A percentile compares a stretch with the other conserved stretches of the same genome.
phyloP scores from a whole-genome alignment of 164 flowering plant genomes.

The Santalum album region DNA sequence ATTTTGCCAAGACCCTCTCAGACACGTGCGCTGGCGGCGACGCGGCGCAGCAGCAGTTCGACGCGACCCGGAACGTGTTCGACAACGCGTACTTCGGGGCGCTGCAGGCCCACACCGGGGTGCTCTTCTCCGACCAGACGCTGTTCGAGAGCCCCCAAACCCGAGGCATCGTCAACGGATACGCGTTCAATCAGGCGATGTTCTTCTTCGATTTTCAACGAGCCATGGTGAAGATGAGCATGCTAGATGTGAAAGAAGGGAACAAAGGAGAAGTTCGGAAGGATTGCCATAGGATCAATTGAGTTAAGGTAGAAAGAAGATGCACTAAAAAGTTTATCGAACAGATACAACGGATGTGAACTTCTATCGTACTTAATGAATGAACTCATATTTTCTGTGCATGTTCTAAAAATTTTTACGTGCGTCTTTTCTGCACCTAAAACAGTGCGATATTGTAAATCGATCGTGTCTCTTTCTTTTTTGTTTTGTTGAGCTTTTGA shows the following conservation, averaged over 20 bases:
- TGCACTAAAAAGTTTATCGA: too few relatives aligned
- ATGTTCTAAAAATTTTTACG: too few relatives aligned
- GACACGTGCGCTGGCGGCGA: constrained; percentile 64
- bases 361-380: too few relatives aligned
- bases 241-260: constrained; percentile 65
- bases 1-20: constrained; percentile 37
- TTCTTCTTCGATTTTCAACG: constrained; percentile 70
- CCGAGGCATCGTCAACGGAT: constrained; percentile 40
- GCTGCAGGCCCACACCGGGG: constrained; percentile 35
- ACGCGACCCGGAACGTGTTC: constrained; percentile 43
- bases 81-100: constrained; percentile 57
- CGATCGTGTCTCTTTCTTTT: too few relatives aligned
- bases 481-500: too few relatives aligned
- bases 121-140: constrained; percentile 74
- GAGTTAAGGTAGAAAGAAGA: neutral
- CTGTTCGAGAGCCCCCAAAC: constrained; percentile 38
- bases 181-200: constrained; percentile 64
- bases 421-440: too few relatives aligned
- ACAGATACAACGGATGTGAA: too few relatives aligned
- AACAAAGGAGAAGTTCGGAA: constrained; percentile 56
- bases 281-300: constrained; percentile 55
- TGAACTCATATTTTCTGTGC: too few relatives aligned
- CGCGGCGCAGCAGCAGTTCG: constrained; percentile 57
- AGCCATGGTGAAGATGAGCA: constrained; percentile 77
- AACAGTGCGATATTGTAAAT: too few relatives aligned